phyloP scores from a whole-genome alignment of 129 eudicot species.

The Gnaphalium uliginosum region DNA sequence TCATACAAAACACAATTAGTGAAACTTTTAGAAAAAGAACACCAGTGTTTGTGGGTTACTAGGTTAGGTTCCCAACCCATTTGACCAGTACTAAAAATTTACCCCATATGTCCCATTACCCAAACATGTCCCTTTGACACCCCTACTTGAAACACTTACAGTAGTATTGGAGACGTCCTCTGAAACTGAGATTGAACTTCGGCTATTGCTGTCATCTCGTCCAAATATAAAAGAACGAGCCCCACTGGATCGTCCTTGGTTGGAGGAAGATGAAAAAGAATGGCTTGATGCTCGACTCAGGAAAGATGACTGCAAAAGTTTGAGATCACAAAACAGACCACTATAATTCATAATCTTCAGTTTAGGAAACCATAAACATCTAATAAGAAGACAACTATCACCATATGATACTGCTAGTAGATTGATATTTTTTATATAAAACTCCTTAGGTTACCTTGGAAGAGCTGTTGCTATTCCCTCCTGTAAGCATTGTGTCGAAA shows the following conservation, averaged over 20 bases:
- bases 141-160: conserved; percentile 40
- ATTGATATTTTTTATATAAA: not conserved
- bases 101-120: no score
- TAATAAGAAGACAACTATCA: not conserved
- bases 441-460: conserved; percentile 35
- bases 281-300: conserved; percentile 53
- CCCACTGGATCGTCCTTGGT: conserved; percentile 51
- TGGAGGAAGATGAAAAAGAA: conserved; percentile 48
- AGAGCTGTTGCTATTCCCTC: conserved; percentile 66
- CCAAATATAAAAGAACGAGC: conserved; percentile 70
- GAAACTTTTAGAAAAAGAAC: no score
- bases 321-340: conserved; percentile 11
- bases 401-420: not conserved
- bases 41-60: no score
- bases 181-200: conserved; percentile 57
- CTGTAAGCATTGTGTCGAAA: conserved; percentile 62
- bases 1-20: no score
- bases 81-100: no score
- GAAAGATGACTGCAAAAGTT: conserved; percentile 69
- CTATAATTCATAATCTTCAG: not conserved
- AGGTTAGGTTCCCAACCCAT: no score
- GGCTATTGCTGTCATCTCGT: conserved; percentile 91
- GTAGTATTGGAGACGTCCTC: conserved; percentile 57
- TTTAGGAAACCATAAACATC: conserved; percentile 1
- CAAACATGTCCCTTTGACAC: not conserved